Evolutionary conservation across 2,329 filamentous ascomycete species (phyloP).

Genomic region (Xylariaceae sp.): DNA sequence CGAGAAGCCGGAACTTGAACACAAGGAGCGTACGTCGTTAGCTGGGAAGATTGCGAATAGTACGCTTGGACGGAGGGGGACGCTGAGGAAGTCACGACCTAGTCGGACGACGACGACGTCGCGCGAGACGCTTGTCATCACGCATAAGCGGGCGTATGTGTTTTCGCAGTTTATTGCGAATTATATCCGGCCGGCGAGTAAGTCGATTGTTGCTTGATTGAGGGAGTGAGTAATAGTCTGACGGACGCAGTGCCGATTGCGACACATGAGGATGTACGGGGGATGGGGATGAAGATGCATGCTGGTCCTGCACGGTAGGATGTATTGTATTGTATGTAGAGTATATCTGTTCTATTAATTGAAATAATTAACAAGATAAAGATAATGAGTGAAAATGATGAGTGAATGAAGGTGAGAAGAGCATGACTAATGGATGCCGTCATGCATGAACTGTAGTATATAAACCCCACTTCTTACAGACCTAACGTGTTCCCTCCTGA

Average conservation of each 20-base stretch:
- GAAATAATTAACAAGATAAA: no score
- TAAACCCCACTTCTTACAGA: background rate
- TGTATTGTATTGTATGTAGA: background rate
- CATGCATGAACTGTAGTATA: background rate
- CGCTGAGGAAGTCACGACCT: no score
- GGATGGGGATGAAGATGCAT: background rate
- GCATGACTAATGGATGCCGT: no score
- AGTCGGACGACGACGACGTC: background rate
- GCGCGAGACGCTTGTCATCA: background rate
- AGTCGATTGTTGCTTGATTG: background rate
- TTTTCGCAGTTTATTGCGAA: background rate
- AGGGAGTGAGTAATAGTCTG: background rate
- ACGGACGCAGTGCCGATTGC: background rate
- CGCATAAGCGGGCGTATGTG: background rate
- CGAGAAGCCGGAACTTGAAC: no score
- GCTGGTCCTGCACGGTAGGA: background rate
- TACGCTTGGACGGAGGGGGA: no score
- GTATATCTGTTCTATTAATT: background rate
- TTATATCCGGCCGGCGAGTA: background rate
- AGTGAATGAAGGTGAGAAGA: no score
- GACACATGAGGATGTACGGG: background rate
- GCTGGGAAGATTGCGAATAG: no score
- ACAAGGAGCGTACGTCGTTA: no score
- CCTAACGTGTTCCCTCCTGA: constrained; percentile 7
- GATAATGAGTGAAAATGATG: no score